These are phyloP conservation scores for Ceratobasidium sp. DNA, from an alignment of 1,284 basidiomycete species.

Conservation along the genomic window DNA sequence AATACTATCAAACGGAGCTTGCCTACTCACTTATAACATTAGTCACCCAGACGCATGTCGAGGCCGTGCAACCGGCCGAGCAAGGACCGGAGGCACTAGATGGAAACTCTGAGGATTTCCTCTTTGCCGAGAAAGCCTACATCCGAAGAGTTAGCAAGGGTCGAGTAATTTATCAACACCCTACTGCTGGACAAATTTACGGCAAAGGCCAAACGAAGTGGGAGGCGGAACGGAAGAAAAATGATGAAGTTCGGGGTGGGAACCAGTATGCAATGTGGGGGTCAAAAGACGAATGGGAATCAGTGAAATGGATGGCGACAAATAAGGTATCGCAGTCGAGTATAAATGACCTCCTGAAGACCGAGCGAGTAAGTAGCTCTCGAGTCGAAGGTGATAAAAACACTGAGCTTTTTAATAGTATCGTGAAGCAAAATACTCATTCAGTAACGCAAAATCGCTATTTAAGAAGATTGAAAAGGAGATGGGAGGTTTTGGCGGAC, in stretches of 20 bases:
- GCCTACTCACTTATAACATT: not conserved
- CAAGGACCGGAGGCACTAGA: not conserved
- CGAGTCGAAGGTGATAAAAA: no score
- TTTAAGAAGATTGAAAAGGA: no score
- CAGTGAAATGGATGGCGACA: slow-evolving; percentile 22
- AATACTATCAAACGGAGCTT: no score
- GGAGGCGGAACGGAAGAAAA: not conserved
- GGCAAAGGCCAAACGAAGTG: not conserved
- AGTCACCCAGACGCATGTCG: not conserved
- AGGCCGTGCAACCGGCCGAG: not conserved
- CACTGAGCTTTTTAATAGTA: no score
- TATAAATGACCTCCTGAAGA: slow-evolving; percentile 1
- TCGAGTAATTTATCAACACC: slow-evolving; percentile 11
- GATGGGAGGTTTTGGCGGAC: no score
- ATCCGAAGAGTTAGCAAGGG: slow-evolving; percentile 10
- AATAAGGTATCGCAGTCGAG: slow-evolving; percentile 2
- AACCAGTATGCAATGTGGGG: slow-evolving; percentile 22
- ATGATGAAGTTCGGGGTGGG: not conserved
- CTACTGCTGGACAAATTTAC: slow-evolving; percentile 8
- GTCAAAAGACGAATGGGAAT: slow-evolving; percentile 1
- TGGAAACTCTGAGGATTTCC: not conserved
- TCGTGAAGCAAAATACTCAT: no score
- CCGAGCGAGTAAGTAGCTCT: slow-evolving; percentile 15
- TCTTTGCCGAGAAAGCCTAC: not conserved
- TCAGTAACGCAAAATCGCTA: no score